These are phyloP conservation scores for Geotrichum bryndzae DNA, from an alignment of 1,139 yeast species.

Conservation along the genomic window DNA sequence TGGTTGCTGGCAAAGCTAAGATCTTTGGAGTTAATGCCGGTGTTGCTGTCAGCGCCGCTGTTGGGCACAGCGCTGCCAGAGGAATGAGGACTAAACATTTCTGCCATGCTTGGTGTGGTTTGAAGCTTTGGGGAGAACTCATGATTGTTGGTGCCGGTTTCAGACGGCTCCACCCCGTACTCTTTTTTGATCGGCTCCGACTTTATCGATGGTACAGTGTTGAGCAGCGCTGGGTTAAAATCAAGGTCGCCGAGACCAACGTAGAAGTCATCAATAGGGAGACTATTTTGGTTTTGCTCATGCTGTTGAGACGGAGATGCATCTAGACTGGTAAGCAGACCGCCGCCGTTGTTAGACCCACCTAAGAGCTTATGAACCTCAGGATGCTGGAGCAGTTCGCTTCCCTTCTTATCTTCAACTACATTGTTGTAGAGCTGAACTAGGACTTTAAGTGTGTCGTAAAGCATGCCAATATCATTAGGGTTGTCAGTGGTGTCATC, in stretches of 20 bases:
- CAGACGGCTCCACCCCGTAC: background rate
- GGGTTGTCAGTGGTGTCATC: slow-evolving; percentile 11
- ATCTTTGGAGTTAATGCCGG: background rate
- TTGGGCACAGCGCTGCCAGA: background rate
- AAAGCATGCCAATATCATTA: slow-evolving; percentile 6
- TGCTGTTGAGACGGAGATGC: background rate
- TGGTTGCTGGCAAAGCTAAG: background rate
- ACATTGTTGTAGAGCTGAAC: slow-evolving; percentile 4
- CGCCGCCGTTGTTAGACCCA: background rate
- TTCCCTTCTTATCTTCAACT: background rate
- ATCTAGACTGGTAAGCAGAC: background rate
- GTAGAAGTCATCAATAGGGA: background rate
- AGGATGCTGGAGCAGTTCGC: background rate
- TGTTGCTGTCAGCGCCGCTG: background rate
- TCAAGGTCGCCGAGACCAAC: background rate
- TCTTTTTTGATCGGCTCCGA: background rate
- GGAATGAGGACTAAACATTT: background rate
- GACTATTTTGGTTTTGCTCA: background rate
- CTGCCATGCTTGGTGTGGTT: background rate
- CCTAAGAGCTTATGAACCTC: background rate
- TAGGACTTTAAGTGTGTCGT: slow-evolving; percentile 7
- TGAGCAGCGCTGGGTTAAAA: background rate
- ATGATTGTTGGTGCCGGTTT: background rate
- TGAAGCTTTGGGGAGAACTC: background rate
- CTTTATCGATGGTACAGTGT: background rate